Base-by-base conservation (phyloP, 805 yeast genomes). In the Candida boidinii region DNA sequence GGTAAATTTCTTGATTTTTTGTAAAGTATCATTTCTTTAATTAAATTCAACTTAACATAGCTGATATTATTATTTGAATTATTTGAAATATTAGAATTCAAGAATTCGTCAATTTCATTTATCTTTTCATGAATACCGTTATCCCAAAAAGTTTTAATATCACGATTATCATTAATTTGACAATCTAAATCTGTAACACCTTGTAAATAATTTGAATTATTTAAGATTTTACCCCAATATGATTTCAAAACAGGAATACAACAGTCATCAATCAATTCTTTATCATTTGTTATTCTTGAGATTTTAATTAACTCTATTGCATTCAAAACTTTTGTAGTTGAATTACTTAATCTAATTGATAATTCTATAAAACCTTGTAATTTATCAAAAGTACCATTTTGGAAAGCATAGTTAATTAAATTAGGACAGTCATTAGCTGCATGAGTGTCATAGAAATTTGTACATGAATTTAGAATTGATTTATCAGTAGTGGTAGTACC, bases 331-430 rank as follows among this genome's bases (percentile, higher is more conserved):
- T 62, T 61, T 7, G 69, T 58, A 21, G 68, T 39, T 1, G 94
- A 83, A 31, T 62, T 53, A 3, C 54, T 45, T 28, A 85, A 43
- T 31, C 76, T 62, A 10, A 53, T 46, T 12, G 73, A 73, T 41
- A 88, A 76, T 15, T 74, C 74, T 14, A 80, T 45, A 53, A 86
- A 73, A 1, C 86, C 79, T 19, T 67, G 63, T 13, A 86, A 46
- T 49, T 86, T 87, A 38, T 78, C 76, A 52, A 69, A 83, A 0
- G 80, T 67, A 15, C 68, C 64, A 17, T 67, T 64, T 23, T 76
- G 70, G 43, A 81, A 74, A 1, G 83, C 80, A 15, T 63, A 58
- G 23, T 60, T 51, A 12, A 75, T 52, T 45, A 66, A 70, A 16
- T 64, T 54, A 7, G 64, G 64, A 8, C 77, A 56, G 40, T 82